Evolutionary conservation across 1,284 basidiomycete genomes (phyloP), one percentile per base, ranked within the genome.

Genomic region (Farysia itapuensis): DNA sequence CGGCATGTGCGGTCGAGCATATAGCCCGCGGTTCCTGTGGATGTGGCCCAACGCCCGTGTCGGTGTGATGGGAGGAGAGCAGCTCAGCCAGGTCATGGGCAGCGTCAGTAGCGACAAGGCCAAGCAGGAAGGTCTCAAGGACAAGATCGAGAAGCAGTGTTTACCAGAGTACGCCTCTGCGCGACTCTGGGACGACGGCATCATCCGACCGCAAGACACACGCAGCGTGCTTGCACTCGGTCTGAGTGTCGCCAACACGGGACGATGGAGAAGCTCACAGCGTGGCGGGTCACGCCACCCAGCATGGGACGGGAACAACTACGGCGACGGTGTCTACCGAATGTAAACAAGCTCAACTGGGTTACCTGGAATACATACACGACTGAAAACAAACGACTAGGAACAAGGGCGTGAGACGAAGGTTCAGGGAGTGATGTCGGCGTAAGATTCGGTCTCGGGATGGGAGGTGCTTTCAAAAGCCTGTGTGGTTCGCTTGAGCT

Each of bases 21-120:
- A 94, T 78, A 90, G 88, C 9, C 91, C 92, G 3, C 83, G 91
- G 51, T 95, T 96, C 82, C 79, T 96, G 42, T 96, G 89, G 88
- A 93, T 92, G 89, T 96, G 93, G 92, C 92, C 92, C 49, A 94
- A 93, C 67, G 89, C 92, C 22, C 91, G 88, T 77, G 87, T 95
- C 3, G 89, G 87, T n/a, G 92, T 96, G 33, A 96, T 96, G 93
- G 92, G 93, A 32, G 89, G 89, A 2, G 88, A 86, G 32, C 92
- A 95, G 75, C 83, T 96, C 18, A 89, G 88, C 9, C 85, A 88
- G 72, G 92, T 96, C 39, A 96, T 96, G 92, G 81, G 86, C 21
- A 84, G 84, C 1, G 90, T 96, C 13, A 90, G 89, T 22, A 56
- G 52, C 44, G 59, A 63, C 48, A 63, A 57, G 35, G 42, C 49